These are phyloP conservation scores for Penicillium sp. DNA, from an alignment of 2,329 filamentous ascomycete species.

Conservation along the genomic window DNA sequence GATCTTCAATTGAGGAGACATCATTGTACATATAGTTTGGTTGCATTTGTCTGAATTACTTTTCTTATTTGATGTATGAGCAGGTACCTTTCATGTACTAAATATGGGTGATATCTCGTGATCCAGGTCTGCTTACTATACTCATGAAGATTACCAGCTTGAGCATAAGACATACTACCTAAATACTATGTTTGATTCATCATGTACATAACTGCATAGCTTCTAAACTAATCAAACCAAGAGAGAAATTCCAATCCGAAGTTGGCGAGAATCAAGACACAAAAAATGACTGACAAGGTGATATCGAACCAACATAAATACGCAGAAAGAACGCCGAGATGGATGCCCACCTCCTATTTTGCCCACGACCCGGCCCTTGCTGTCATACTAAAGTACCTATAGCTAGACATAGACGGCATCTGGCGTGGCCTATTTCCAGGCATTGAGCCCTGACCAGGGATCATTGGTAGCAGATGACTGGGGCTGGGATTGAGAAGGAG, in stretches of 20 bases:
- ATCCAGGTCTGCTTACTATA: background rate
- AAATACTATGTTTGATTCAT: slow-evolving; percentile 4
- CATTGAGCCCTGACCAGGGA: slow-evolving; percentile 70
- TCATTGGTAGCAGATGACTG: slow-evolving; percentile 46
- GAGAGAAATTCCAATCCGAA: background rate
- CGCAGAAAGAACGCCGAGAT: slow-evolving; percentile 19
- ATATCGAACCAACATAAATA: slow-evolving; percentile 1
- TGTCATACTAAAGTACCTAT: background rate
- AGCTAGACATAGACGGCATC: background rate
- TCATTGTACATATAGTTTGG: background rate
- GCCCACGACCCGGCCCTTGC: background rate
- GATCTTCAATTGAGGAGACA: no score
- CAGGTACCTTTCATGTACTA: background rate
- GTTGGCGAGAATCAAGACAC: background rate
- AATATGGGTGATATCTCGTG: background rate
- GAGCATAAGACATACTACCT: background rate
- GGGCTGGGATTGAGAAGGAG: slow-evolving; percentile 33
- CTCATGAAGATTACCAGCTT: background rate
- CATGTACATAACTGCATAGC: slow-evolving; percentile 10
- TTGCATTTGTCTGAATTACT: background rate
- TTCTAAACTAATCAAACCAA: background rate
- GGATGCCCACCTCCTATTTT: slow-evolving; percentile 10
- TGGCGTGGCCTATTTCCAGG: slow-evolving; percentile 58
- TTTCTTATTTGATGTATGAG: no score
- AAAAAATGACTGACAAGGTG: background rate